Evolutionary conservation across 129 eudicot genomes (phyloP).

Genomic region (Pseudognaphalium luteoalbum): DNA sequence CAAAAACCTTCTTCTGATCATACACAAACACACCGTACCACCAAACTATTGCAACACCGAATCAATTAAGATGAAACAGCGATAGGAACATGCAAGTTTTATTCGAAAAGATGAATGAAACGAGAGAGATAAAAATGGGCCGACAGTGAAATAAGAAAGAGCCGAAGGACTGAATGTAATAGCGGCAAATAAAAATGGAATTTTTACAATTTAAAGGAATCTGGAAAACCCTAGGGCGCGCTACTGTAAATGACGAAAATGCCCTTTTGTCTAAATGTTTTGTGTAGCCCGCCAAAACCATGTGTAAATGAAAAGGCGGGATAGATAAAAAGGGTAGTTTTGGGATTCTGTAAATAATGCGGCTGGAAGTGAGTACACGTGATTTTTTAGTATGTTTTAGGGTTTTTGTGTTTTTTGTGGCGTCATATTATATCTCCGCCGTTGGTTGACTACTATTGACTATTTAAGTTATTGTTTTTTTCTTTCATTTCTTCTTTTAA

Average conservation of each 20-base stretch:
- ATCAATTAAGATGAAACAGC: neutral
- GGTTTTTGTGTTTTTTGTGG: neutral
- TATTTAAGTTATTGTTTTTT: too few relatives aligned
- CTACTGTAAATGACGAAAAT: neutral
- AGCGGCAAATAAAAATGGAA: conserved; percentile 4
- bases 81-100: neutral
- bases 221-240: neutral
- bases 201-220: neutral
- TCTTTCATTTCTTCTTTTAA: too few relatives aligned
- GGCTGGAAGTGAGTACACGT: neutral
- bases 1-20: neutral
- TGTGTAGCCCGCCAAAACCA: neutral
- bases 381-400: neutral
- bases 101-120: neutral
- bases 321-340: neutral
- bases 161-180: neutral
- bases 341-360: neutral
- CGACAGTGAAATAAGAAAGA: neutral
- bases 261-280: neutral
- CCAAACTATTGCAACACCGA: neutral
- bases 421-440: neutral
- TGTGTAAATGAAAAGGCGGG: neutral
- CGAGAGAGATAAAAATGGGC: neutral
- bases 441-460: neutral
- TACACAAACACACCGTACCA: neutral